Evolutionary conservation across 805 yeast genomes (phyloP).

Genomic region (Candida corydali): DNA sequence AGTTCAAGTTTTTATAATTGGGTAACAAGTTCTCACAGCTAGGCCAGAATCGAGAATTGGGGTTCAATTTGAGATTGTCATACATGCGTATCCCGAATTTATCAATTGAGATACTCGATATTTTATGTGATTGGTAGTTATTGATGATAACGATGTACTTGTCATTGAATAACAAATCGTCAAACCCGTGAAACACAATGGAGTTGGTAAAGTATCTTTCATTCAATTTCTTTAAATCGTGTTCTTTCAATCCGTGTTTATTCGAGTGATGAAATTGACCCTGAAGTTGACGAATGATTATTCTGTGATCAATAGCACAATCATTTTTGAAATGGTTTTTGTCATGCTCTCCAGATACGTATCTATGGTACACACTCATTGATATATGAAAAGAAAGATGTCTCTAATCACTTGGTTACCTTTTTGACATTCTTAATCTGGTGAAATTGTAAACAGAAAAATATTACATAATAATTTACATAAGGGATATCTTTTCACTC

Average conservation of each 20-base stretch:
- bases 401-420: no score
- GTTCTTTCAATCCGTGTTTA: constrained; percentile 6
- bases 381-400: no score
- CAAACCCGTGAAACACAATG: constrained; percentile 51
- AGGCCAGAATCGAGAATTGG: constrained; percentile 67
- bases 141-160: constrained; percentile 49
- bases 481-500: no score
- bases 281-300: constrained; percentile 20
- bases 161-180: constrained; percentile 47
- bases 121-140: constrained; percentile 38
- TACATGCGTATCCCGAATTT: constrained; percentile 64
- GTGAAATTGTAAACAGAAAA: constrained; percentile 1
- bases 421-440: not conserved
- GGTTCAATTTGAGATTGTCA: constrained; percentile 52
- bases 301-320: not conserved
- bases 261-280: constrained; percentile 13
- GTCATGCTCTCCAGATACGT: constrained; percentile 36
- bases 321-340: constrained; percentile 10
- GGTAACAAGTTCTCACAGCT: constrained; percentile 67
- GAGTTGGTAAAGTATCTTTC: constrained; percentile 39
- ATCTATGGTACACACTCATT: constrained; percentile 37
- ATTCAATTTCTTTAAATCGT: constrained; percentile 28
- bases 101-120: constrained; percentile 55
- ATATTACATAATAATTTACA: no score
- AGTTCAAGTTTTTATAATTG: constrained; percentile 49